Evolutionary conservation across 805 yeast species (phyloP).

Genomic region (Candida germanica): DNA sequence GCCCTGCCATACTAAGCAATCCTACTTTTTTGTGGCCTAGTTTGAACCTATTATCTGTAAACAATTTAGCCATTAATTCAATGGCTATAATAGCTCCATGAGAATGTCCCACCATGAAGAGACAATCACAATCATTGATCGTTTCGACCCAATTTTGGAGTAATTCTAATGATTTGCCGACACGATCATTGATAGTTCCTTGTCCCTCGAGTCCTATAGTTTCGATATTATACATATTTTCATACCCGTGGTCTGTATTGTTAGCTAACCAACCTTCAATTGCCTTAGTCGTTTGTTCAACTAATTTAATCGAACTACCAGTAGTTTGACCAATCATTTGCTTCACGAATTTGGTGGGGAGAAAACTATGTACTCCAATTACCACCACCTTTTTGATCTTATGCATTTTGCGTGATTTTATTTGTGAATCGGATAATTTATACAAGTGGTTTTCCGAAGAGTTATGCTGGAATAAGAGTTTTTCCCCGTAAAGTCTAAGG

Average conservation of each 20-base stretch:
- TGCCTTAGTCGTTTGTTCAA: constrained; percentile 27
- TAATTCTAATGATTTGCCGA: constrained; percentile 20
- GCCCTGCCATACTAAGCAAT: constrained; percentile 35
- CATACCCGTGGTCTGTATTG: constrained; percentile 9
- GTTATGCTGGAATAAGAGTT: constrained; percentile 18
- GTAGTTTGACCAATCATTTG: constrained; percentile 35
- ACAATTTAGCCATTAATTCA: constrained; percentile 22
- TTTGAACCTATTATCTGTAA: constrained; percentile 8
- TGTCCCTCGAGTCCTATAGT: constrained; percentile 42
- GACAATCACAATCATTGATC: constrained; percentile 28
- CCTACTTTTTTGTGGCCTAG: constrained; percentile 23
- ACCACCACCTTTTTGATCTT: constrained; percentile 24
- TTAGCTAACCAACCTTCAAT: constrained; percentile 25
- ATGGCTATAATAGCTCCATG: constrained; percentile 33
- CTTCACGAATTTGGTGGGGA: constrained; percentile 38
- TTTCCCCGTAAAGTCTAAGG: constrained; percentile 22
- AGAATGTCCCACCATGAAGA: constrained; percentile 33
- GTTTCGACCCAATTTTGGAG: constrained; percentile 32
- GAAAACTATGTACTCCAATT: constrained; percentile 37
- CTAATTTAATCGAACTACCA: constrained; percentile 30
- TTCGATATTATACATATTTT: constrained; percentile 21
- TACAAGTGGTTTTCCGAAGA: constrained; percentile 28
- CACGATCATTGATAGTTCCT: constrained; percentile 32
- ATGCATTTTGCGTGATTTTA: constrained; percentile 11
- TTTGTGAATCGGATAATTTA: constrained; percentile 8